Percentiles rank a stretch among this genome's conserved stretches.
These are phyloP conservation scores for Komagataella kurtzmanii DNA, from an alignment of 805 yeast species.

Conservation along the genomic window DNA sequence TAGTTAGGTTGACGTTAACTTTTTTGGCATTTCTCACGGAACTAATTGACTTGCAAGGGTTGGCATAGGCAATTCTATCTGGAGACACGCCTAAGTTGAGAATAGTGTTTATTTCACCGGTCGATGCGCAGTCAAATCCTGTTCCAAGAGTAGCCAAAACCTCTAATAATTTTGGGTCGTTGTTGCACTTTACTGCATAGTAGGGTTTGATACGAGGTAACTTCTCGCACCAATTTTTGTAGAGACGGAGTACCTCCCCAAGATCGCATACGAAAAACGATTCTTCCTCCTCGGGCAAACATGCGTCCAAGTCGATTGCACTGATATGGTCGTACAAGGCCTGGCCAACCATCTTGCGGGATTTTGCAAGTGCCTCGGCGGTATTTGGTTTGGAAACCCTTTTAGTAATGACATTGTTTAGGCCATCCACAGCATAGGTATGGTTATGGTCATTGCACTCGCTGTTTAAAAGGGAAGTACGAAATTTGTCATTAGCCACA, in stretches of 20 bases:
- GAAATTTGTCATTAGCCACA: neutral
- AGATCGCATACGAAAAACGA: constrained; percentile 84
- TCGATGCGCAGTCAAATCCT: constrained; percentile 90
- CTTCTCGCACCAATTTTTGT: constrained; percentile 43
- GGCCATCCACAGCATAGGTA: neutral
- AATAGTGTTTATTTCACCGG: constrained; percentile 62
- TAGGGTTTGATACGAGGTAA: constrained; percentile 76
- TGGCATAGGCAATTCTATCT: constrained; percentile 70
- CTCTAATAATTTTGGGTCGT: constrained; percentile 45
- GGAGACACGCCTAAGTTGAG: constrained; percentile 51
- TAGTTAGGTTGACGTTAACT: constrained; percentile 51
- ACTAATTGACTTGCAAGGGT: constrained; percentile 86
- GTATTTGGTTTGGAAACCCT: neutral
- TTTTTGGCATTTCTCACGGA: constrained; percentile 61
- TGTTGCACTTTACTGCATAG: constrained; percentile 93
- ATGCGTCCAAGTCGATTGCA: constrained; percentile 37
- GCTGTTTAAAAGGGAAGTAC: neutral
- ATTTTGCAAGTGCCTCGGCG: constrained; percentile 1
- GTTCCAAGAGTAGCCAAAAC: constrained; percentile 49
- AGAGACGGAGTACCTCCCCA: constrained; percentile 53
- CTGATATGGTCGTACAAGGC: constrained; percentile 27
- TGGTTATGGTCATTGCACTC: neutral
- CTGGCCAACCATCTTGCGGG: constrained; percentile 20
- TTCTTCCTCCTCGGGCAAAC: constrained; percentile 69
- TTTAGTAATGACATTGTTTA: neutral